These are phyloP conservation scores for button mushroom (Agaricus bisporus) DNA, from an alignment of 768 basidiomycete species.

Conservation along the genomic window DNA sequence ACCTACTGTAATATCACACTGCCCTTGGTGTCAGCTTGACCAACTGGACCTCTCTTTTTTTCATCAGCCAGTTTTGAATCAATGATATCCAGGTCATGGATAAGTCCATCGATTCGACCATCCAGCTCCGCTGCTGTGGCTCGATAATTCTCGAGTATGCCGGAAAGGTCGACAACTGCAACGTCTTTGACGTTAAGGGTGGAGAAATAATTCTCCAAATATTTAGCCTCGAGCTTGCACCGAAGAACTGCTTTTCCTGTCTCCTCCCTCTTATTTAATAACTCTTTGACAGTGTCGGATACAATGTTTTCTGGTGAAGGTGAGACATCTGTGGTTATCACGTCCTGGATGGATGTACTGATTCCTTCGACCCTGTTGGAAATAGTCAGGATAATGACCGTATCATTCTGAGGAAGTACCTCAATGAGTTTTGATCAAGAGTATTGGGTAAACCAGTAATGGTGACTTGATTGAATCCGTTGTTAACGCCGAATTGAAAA, in stretches of 20 bases:
- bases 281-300: conserved; percentile 20
- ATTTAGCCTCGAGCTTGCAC: conserved; percentile 18
- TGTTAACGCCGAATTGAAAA: conserved; percentile 31
- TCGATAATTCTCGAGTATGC: conserved; percentile 28
- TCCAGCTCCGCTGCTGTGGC: conserved; percentile 27
- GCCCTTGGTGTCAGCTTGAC: conserved; percentile 17
- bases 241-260: conserved; percentile 25
- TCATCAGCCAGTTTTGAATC: conserved; percentile 17
- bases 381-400: neutral
- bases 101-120: conserved; percentile 21
- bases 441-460: conserved; percentile 32
- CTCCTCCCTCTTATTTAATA: conserved; percentile 20
- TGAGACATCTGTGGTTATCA: conserved; percentile 24
- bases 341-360: conserved; percentile 41
- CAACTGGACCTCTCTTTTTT: conserved; percentile 17
- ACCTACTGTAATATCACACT: conserved; percentile 23
- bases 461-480: conserved; percentile 34
- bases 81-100: conserved; percentile 19
- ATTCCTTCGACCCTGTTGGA: conserved; percentile 34
- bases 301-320: conserved; percentile 15
- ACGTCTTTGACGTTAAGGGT: conserved; percentile 28
- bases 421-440: conserved; percentile 33
- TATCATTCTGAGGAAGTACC: conserved; percentile 17
- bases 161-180: conserved; percentile 20
- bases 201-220: conserved; percentile 29